phyloP scores from a whole-genome alignment of 768 basidiomycete species.

The Rhizopogon sp. region DNA sequence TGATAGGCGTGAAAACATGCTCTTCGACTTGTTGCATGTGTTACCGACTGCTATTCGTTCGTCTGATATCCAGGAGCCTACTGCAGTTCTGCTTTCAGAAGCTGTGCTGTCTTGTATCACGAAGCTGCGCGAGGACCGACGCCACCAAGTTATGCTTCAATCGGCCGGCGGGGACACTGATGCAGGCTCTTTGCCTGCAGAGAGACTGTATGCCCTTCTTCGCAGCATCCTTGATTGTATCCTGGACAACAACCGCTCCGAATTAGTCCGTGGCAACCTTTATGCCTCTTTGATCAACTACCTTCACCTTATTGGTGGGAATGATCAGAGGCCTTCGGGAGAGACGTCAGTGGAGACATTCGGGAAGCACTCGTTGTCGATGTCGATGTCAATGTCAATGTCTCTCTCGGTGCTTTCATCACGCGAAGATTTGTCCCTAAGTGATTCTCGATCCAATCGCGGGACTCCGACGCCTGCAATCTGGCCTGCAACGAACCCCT shows the following conservation, averaged over 20 bases:
- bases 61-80: slow-evolving; percentile 59
- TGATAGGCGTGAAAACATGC: slow-evolving; percentile 80
- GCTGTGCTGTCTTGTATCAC: slow-evolving; percentile 77
- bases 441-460: slow-evolving; percentile 30
- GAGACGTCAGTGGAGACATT: slow-evolving; percentile 14
- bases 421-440: slow-evolving; percentile 36
- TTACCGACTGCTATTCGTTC: slow-evolving; percentile 68
- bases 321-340: slow-evolving; percentile 10
- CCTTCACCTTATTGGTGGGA: slow-evolving; percentile 54
- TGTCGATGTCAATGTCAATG: slow-evolving; percentile 24
- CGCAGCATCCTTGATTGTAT: slow-evolving; percentile 72
- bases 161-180: slow-evolving; percentile 59
- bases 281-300: slow-evolving; percentile 91
- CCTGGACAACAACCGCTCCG: slow-evolving; percentile 69
- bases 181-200: slow-evolving; percentile 69
- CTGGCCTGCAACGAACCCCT: slow-evolving; percentile 4
- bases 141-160: slow-evolving; percentile 62
- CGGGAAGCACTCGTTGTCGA: slow-evolving; percentile 21
- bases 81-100: slow-evolving; percentile 81
- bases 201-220: slow-evolving; percentile 72
- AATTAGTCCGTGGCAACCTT: slow-evolving; percentile 90
- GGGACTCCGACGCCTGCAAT: slow-evolving; percentile 14
- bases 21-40: slow-evolving; percentile 86
- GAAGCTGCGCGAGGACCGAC: slow-evolving; percentile 81
- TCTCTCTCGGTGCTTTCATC: slow-evolving; percentile 31